A percentile compares a stretch with the other conserved stretches of the same genome.
Conservation (phyloP, 768 basidiomycete species). For the Phaffia tasmanica region DNA sequence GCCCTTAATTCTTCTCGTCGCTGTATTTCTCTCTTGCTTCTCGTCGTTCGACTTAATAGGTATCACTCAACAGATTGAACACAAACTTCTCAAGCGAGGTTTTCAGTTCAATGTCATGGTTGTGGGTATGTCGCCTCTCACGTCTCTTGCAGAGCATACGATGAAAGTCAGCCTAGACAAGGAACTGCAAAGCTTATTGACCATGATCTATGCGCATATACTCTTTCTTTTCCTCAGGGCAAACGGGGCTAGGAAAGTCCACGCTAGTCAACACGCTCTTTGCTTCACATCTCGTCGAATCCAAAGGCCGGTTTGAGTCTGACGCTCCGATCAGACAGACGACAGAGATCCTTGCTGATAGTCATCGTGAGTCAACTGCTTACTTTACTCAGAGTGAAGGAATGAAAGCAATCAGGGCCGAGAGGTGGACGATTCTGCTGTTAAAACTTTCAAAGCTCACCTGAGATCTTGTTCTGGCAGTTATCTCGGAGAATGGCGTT, state of each 20-base stretch:
- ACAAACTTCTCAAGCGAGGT: constrained; percentile 96
- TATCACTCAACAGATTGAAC: constrained; percentile 94
- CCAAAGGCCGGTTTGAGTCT: constrained; percentile 80
- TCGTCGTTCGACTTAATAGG: constrained; percentile 33
- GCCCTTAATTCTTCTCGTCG: constrained; percentile 3
- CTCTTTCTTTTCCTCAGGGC: constrained; percentile 47
- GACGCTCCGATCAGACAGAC: constrained; percentile 89
- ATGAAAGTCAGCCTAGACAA: background rate
- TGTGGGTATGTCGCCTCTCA: constrained; percentile 51
- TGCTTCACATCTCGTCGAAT: constrained; percentile 94
- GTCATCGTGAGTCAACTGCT: constrained; percentile 60
- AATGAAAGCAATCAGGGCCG: background rate
- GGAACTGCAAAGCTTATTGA: background rate
- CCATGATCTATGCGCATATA: background rate
- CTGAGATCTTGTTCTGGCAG: constrained; percentile 41
- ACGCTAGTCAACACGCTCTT: constrained; percentile 99
- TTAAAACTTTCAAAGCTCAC: background rate
- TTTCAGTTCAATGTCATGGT: constrained; percentile 99
- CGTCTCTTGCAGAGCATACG: background rate
- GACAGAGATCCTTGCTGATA: constrained; percentile 89
- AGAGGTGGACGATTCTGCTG: no score
- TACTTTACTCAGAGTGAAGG: background rate
- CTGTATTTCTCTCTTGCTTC: background rate
- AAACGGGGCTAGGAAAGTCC: constrained; percentile 96
- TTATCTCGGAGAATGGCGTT: constrained; percentile 93